phyloP scores from a whole-genome alignment of 176 grass and related monocot genomes.

The Themeda triandra region DNA sequence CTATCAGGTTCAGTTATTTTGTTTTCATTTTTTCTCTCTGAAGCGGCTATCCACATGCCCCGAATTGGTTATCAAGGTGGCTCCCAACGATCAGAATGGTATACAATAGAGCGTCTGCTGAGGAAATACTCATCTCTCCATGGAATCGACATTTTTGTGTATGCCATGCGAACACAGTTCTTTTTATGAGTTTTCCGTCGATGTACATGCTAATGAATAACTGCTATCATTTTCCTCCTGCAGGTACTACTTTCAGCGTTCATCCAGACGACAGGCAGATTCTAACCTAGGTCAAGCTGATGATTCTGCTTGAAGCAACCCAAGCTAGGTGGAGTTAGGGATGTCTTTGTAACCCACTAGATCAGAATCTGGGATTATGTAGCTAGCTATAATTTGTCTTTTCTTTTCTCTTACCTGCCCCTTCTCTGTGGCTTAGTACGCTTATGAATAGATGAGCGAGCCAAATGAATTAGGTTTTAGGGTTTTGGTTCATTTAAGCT shows the following conservation, averaged over 20 bases:
- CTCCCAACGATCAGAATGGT: conserved; percentile 85
- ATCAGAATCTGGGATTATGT: background rate
- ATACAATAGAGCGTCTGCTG: conserved; percentile 84
- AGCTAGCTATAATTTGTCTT: background rate
- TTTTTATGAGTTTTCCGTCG: conserved; percentile 13
- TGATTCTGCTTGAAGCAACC: background rate
- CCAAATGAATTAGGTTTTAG: background rate
- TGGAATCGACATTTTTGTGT: conserved; percentile 84
- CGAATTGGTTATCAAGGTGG: conserved; percentile 84
- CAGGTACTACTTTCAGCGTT: conserved; percentile 69
- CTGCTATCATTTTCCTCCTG: conserved; percentile 5
- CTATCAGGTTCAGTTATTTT: background rate
- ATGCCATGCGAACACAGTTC: conserved; percentile 18
- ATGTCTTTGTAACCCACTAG: background rate
- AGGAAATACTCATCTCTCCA: conserved; percentile 76
- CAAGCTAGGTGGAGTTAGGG: background rate
- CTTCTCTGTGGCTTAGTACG: background rate
- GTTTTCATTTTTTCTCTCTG: conserved; percentile 9
- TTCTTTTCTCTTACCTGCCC: background rate
- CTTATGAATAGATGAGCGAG: background rate
- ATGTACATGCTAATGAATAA: conserved; percentile 10
- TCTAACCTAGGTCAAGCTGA: background rate
- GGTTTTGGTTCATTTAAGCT: background rate
- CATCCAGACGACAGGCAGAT: conserved; percentile 19
- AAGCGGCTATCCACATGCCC: conserved; percentile 91